Percentiles rank a stretch among this genome's conserved stretches.
Evolutionary conservation across 306 rosid species (phyloP).

Genomic region (Castanea crenata): DNA sequence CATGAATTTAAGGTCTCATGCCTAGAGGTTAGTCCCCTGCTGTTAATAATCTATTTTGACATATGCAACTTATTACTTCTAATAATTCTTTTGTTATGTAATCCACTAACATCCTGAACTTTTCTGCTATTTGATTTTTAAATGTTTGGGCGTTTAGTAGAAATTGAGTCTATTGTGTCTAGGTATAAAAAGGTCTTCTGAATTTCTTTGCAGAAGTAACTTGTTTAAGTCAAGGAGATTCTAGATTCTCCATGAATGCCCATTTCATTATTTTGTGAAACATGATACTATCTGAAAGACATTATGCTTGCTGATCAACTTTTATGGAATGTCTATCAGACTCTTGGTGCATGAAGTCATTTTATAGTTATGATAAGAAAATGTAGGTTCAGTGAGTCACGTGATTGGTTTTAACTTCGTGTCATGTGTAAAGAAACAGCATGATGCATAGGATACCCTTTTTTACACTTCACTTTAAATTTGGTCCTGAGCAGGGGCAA

Average conservation of each 20-base stretch:
- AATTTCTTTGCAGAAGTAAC: neutral
- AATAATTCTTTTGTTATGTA: neutral
- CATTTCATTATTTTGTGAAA: neutral
- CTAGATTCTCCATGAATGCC: neutral
- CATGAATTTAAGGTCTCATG: constrained; percentile 96
- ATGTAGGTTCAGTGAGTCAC: too few relatives aligned
- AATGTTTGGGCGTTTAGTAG: neutral
- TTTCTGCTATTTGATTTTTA: neutral
- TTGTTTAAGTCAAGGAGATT: neutral
- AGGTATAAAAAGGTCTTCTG: too few relatives aligned
- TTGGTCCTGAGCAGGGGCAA: neutral
- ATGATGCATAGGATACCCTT: neutral
- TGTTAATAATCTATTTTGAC: constrained; percentile 2
- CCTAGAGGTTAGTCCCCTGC: constrained; percentile 70
- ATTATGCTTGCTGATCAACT: neutral
- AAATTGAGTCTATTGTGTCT: neutral
- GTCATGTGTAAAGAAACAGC: neutral
- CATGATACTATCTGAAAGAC: neutral
- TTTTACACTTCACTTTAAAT: neutral
- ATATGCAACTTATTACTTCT: constrained; percentile 13
- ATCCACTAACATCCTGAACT: neutral
- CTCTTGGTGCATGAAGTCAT: too few relatives aligned
- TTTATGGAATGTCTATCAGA: too few relatives aligned
- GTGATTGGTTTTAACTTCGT: neutral
- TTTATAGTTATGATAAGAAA: too few relatives aligned